Base-by-base conservation (phyloP, 148 eudicot species). In the Dysphania ambrosioides region DNA sequence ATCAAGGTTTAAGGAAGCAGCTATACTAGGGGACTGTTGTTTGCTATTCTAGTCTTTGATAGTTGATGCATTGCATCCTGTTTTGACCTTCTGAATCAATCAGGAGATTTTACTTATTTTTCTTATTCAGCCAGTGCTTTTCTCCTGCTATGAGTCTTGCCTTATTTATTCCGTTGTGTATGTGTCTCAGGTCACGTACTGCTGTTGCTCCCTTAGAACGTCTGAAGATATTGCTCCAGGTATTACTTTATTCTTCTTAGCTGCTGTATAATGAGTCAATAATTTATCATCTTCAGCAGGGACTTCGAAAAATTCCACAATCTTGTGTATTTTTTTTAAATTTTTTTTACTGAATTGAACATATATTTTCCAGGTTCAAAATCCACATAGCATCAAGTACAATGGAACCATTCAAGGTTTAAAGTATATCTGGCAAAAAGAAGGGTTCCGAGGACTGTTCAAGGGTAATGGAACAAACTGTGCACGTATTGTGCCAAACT, bases 391-490 rank as follows among this genome's bases (percentile, higher is more conserved):
- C 77, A 88, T 91, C 38, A 91, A 91, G 74, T 91, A 89, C 77
- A 87, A 82, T 73, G 97, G 97, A 70, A 91, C 93, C 6, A 56
- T 91, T 75, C 93, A 89, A 80, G 97, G 93, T 16, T 80, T 91
- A 56, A 87, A 89, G 76, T 86, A 91, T 75, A 88, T 91, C 71
- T 91, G 90, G 90, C 82, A 83, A 49, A 88, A 90, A 56, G 97
- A 91, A 77, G 97, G 97, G 56, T 62, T 89, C 12, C 79, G 87
- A 78, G 97, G 97, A 83, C 56, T 89, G 84, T 92, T 92, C 75
- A 89, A 92, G 83, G 97, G 94, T 71, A 89, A 92, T 83, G 97
- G 97, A 55, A 84, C 94, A 13, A 92, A 89, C 82, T 92, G 97
- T 85, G 97, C 94, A 36, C 92, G 97, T 65, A 89, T 92, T 49